Base-by-base conservation (phyloP, 495 filamentous ascomycete species). In the Penicillium chermesinum region DNA sequence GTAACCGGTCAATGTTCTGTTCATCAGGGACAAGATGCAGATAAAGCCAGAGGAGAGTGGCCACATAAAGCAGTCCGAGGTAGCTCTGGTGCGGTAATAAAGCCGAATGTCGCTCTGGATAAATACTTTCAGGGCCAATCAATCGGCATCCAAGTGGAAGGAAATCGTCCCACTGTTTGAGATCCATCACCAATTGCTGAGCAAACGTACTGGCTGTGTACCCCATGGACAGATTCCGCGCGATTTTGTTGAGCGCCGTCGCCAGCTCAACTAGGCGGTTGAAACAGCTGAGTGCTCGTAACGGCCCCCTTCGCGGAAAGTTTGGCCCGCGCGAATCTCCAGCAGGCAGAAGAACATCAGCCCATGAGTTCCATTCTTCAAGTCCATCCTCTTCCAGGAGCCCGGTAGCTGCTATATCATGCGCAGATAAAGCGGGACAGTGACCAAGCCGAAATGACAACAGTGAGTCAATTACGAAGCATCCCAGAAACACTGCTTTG, bases 301-400 rank as follows among this genome's bases (percentile, higher is more conserved):
- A 63, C 9, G 83, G 80, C 20, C 71, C 76, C 25, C 77, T 64
- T 2, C 65, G 68, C 1, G 71, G 71, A 7, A 74, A 54, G 47
- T 62, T 62, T 46, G 63, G 67, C 27, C 55, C 55, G 17, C 64
- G 57, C 21, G 49, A 44, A 44, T 40, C 53, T 7, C 53, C 53
- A 0, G 67, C 72, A 10, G 71, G 70, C 4, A 68, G 70, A 21
- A 78, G 59, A 21, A 77, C 77, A 43, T 80, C 73, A 2, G 66
- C 69, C 85, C 84, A 88, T 2, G 78, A 79, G 49, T 84, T 81
- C 85, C 84, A 88, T 61, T 88, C 83, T 49, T 88, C 85, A 15
- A 82, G 59, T 5, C 81, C 84, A 60, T 84, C 80, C 59, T 86
- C 81, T 48, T 78, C 72, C 9, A 83, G 54, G 8, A 72, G 56